phyloP scores from a whole-genome alignment of 352 stramenopile genomes.

The Pythium pectinolyticum region DNA sequence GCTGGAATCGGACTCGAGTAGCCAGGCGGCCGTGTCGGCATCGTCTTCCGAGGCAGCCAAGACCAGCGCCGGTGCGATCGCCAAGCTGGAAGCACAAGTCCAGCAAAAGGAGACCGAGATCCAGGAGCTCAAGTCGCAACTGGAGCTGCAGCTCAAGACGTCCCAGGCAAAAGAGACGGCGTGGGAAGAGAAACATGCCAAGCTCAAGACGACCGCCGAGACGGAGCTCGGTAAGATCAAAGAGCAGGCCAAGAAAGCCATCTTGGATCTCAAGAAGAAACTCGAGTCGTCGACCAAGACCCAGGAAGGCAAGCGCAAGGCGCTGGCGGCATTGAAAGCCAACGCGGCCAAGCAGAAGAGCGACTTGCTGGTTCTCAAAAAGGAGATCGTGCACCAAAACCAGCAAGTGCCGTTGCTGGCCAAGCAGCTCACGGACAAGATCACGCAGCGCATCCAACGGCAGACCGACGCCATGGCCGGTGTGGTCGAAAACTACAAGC shows the following conservation, averaged over 20 bases:
- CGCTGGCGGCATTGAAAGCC: conserved; percentile 37
- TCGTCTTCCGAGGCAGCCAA: conserved; percentile 42
- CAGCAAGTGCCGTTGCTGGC: conserved; percentile 57
- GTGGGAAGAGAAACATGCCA: conserved; percentile 69
- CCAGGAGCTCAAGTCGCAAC: conserved; percentile 37
- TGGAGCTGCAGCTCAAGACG: conserved; percentile 56
- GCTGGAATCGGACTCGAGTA: conserved; percentile 55
- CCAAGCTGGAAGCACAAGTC: conserved; percentile 46
- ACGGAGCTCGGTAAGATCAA: conserved; percentile 81
- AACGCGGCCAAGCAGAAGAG: conserved; percentile 62
- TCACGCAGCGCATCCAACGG: conserved; percentile 66
- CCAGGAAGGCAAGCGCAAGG: conserved; percentile 56
- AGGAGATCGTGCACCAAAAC: conserved; percentile 49
- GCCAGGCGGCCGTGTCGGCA: conserved; percentile 28
- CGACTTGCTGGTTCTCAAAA: conserved; percentile 51
- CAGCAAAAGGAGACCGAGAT: conserved; percentile 39
- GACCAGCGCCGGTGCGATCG: conserved; percentile 26
- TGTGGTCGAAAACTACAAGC: conserved; percentile 89
- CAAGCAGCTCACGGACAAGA: conserved; percentile 76
- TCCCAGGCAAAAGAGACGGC: conserved; percentile 45
- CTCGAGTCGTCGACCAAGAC: conserved; percentile 61
- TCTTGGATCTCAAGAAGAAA: conserved; percentile 80
- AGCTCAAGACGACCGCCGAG: conserved; percentile 77
- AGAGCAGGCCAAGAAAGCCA: conserved; percentile 86
- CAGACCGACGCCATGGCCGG: conserved; percentile 79